A percentile compares a stretch with the other conserved stretches of the same genome.
These are phyloP conservation scores for Paramarasmius palmivorus DNA, from an alignment of 1,284 basidiomycete genomes.

Conservation along the genomic window DNA sequence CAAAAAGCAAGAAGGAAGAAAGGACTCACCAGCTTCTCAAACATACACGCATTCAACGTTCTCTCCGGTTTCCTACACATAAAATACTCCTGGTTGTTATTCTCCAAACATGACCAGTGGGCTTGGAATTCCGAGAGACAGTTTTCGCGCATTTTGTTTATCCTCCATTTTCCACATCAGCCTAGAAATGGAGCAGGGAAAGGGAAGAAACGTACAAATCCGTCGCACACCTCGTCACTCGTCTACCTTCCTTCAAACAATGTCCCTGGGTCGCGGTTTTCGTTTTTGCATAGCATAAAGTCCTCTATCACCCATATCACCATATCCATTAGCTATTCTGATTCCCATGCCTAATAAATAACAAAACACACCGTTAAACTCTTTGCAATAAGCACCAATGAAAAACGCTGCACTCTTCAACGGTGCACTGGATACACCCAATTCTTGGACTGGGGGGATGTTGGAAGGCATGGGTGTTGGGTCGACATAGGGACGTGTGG, in stretches of 20 bases:
- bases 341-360: not conserved
- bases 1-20: too few relatives aligned
- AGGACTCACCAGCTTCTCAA: conserved; percentile 84
- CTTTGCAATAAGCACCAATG: conserved; percentile 94
- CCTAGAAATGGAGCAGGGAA: not conserved
- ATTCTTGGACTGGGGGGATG: conserved; percentile 85
- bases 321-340: conserved; percentile 11
- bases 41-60: conserved; percentile 92
- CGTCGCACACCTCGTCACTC: conserved; percentile 94
- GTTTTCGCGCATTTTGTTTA: conserved; percentile 91
- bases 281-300: conserved; percentile 98
- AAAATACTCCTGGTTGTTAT: conserved; percentile 96
- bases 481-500: conserved; percentile 34
- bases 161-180: conserved; percentile 63
- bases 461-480: conserved; percentile 74
- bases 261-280: conserved; percentile 88
- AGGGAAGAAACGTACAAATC: conserved; percentile 73
- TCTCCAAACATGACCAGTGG: conserved; percentile 95
- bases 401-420: conserved; percentile 98
- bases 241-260: conserved; percentile 94
- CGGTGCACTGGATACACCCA: conserved; percentile 91
- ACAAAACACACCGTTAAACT: conserved; percentile 84
- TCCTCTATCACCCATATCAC: conserved; percentile 70
- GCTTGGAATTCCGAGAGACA: conserved; percentile 88
- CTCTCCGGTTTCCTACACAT: conserved; percentile 91